Evolutionary conservation across 139 green algal species (phyloP), one percentile per base, ranked within the genome.

Genomic region (Yamagishiella unicocca): DNA sequence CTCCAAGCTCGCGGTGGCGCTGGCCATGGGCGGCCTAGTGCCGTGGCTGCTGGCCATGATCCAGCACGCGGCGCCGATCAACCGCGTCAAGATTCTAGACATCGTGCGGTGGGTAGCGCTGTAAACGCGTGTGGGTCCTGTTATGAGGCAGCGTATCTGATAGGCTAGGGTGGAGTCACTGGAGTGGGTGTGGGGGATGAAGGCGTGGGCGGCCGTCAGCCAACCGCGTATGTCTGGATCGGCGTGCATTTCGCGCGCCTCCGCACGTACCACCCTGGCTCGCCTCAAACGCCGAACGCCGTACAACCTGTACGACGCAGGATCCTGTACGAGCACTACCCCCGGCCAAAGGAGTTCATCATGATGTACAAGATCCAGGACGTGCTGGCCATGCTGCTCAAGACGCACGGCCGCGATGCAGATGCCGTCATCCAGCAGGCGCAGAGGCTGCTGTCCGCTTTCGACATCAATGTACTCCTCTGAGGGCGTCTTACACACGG

Each of bases 261-360:
- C n/a, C n/a, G n/a, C n/a, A n/a, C n/a, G n/a, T n/a, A n/a, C n/a
- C n/a, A n/a, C n/a, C n/a, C n/a, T n/a, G n/a, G n/a, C n/a, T n/a
- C n/a, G n/a, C n/a, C n/a, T n/a, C n/a, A n/a, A n/a, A n/a, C n/a
- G n/a, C n/a, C n/a, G n/a, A n/a, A n/a, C n/a, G n/a, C n/a, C n/a
- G 31, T 68, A 10, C 58, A 58, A 12, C 17, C 50, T 25, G 17
- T 58, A 17, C 50, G 17, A 12, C 17, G 50, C 70, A 92, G 89
- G 33, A 85, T 89, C 38, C 68, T 95, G 83, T 98, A 98, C 77
- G 91, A 96, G 91, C 91, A 94, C 67, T 93, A 96, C 84, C 95
- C 95, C 0, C 88, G 91, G 5, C 95, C 95, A 43, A 97, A 98
- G 92, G 93, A 97, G 90, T 96, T 97, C 67, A 91, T 97, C 29